These are phyloP conservation scores for Saussurea involucrata DNA, from an alignment of 129 eudicot genomes.

Conservation along the genomic window DNA sequence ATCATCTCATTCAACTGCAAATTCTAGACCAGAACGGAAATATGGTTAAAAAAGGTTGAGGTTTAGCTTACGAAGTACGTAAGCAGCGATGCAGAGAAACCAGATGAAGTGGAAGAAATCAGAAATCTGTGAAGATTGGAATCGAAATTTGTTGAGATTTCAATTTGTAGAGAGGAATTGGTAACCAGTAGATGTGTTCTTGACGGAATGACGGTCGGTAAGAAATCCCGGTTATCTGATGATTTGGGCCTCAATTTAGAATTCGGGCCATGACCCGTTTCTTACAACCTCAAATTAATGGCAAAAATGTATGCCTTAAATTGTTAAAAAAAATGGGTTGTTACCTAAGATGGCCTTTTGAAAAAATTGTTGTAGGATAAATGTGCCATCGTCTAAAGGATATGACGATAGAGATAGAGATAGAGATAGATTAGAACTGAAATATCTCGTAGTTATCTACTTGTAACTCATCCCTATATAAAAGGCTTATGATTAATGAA, in stretches of 20 bases:
- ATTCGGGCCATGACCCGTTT: not conserved
- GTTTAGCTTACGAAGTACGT: not conserved
- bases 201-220: constrained; percentile 14
- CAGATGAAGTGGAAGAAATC: not conserved
- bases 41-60: not conserved
- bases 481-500: too few relatives aligned
- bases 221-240: not conserved
- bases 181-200: constrained; percentile 20
- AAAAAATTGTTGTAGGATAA: too few relatives aligned
- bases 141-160: constrained; percentile 26
- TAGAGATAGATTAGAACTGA: too few relatives aligned
- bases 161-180: constrained; percentile 20
- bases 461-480: too few relatives aligned
- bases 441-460: too few relatives aligned
- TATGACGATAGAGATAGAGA: too few relatives aligned
- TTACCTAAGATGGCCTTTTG: too few relatives aligned
- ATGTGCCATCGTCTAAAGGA: too few relatives aligned
- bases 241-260: not conserved
- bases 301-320: too few relatives aligned
- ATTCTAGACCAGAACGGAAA: not conserved
- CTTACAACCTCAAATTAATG: too few relatives aligned
- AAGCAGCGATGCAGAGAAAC: not conserved
- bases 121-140: not conserved
- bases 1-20: constrained; percentile 13
- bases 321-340: too few relatives aligned